A percentile compares a stretch with the other conserved stretches of the same genome.
phyloP scores from a whole-genome alignment of 148 eudicot species.

The Spergularia marina region DNA sequence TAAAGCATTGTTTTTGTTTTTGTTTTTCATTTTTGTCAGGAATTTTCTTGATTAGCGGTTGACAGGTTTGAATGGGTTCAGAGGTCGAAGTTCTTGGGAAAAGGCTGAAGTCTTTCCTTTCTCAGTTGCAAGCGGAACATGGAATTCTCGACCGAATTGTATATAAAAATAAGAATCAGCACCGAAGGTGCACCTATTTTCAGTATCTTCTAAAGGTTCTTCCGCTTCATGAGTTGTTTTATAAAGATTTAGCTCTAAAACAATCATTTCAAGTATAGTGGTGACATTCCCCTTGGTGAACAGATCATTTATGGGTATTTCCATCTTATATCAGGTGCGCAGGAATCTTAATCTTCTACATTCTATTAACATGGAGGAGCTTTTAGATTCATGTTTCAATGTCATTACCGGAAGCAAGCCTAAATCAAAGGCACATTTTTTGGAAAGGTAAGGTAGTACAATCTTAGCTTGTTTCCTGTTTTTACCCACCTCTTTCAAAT shows the following conservation, averaged over 20 bases:
- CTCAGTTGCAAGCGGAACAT: constrained; percentile 64
- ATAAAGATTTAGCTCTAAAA: not conserved
- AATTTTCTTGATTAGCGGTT: not conserved
- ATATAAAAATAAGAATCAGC: constrained; percentile 93
- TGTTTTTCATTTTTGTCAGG: not conserved
- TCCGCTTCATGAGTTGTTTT: not conserved
- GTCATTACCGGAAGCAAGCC: constrained; percentile 65
- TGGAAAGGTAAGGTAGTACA: constrained; percentile 60
- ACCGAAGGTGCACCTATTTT: constrained; percentile 75
- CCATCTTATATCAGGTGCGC: constrained; percentile 54
- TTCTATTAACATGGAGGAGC: constrained; percentile 55
- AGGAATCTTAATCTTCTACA: constrained; percentile 75
- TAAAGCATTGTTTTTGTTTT: not conserved
- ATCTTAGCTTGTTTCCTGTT: not conserved
- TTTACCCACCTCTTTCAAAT: too few relatives aligned
- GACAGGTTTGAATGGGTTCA: constrained; percentile 24
- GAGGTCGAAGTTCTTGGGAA: constrained; percentile 53
- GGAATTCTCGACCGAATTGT: constrained; percentile 76
- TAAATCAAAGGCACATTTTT: constrained; percentile 70
- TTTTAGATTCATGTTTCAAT: constrained; percentile 59
- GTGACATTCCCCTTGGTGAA: not conserved
- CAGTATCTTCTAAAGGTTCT: constrained; percentile 79
- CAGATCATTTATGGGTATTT: not conserved
- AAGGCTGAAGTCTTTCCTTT: constrained; percentile 58
- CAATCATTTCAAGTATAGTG: not conserved